Evolutionary conservation across 495 filamentous ascomycete genomes (phyloP), one percentile per base, ranked within the genome.

Genomic region (Aspergillus affinis): DNA sequence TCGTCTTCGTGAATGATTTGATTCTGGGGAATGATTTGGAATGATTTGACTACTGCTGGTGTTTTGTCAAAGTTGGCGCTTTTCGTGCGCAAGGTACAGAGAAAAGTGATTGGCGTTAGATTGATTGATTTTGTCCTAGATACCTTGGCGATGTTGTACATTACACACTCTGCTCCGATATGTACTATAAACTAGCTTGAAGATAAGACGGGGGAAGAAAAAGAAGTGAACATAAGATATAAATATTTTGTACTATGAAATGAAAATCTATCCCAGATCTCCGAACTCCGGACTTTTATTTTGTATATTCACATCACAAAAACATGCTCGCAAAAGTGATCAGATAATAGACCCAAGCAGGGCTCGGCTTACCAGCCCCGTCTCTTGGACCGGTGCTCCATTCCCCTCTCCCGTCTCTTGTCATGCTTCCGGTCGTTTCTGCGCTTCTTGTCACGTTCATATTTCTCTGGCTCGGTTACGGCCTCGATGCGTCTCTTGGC

Each of bases 401-500:
- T 66, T 0, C 88, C 86, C 73, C 82, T 90, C 73, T 89, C 90
- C 76, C 90, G 93, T 69, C 90, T 84, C 76, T 85, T 87, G 63
- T 85, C 88, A 72, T 86, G 92, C 82, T 93, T 92, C 77, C 86
- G 87, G 65, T 93, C 92, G 58, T 88, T 86, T 77, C 89, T 93
- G 74, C 86, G 89, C 74, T 82, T 85, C 86, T 98, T 98, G 64
- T 88, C 85, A 66, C 80, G 79, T 12, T 86, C 90, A 59, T 82
- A 83, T 64, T 79, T 86, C 78, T 97, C 91, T 10, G 94, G 93
- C 60, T 88, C 84, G 27, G 80, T 82, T 19, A 98, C 87, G 27
- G 89, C 88, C 66, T 93, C 92, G 59, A 97, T 88, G 69, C 88
- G 88, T 64, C 94, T 80, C 82, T 98, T 97, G 55, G 77, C 82